Percentiles rank a stretch among this genome's conserved stretches.
These are phyloP conservation scores for Coprinopsis strossmayeri DNA, from an alignment of 768 basidiomycete genomes.

Conservation along the genomic window DNA sequence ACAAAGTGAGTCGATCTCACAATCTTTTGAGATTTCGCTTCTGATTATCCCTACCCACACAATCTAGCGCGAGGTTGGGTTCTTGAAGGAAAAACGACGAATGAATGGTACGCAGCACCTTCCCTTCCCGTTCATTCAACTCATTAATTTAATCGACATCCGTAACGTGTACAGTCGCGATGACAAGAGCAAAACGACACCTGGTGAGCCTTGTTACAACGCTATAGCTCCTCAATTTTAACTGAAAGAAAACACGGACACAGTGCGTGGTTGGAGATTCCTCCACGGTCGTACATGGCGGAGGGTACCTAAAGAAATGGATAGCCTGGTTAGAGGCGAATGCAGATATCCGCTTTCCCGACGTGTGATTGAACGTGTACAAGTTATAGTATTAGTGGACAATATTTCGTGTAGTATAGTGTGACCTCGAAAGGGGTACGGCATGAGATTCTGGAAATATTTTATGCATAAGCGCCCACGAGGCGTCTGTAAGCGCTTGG, in stretches of 20 bases:
- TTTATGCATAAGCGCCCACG: too few species aligned
- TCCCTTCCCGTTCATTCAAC: not conserved
- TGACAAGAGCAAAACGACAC: conserved; percentile 88
- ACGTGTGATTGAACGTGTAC: too few species aligned
- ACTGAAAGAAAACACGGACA: too few species aligned
- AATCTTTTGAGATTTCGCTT: not conserved
- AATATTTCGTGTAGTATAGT: too few species aligned
- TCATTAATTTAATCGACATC: conserved; percentile 5
- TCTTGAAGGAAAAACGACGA: conserved; percentile 86
- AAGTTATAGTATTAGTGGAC: too few species aligned
- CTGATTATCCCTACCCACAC: conserved; percentile 3
- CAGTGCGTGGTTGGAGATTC: conserved; percentile 95
- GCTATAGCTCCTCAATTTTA: too few species aligned
- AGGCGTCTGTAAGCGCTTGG: too few species aligned
- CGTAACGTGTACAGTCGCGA: conserved; percentile 52
- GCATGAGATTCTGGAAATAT: too few species aligned
- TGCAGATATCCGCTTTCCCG: conserved; percentile 87
- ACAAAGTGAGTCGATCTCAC: conserved; percentile 51
- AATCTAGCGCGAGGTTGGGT: conserved; percentile 80
- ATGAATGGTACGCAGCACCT: conserved; percentile 60
- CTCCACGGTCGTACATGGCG: conserved; percentile 81
- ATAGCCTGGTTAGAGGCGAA: conserved; percentile 84
- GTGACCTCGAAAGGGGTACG: too few species aligned
- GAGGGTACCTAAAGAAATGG: conserved; percentile 83
- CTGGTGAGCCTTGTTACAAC: too few species aligned